Evolutionary conservation across 129 eudicot species (phyloP).

Genomic region (Chrysanthemum makinoi): DNA sequence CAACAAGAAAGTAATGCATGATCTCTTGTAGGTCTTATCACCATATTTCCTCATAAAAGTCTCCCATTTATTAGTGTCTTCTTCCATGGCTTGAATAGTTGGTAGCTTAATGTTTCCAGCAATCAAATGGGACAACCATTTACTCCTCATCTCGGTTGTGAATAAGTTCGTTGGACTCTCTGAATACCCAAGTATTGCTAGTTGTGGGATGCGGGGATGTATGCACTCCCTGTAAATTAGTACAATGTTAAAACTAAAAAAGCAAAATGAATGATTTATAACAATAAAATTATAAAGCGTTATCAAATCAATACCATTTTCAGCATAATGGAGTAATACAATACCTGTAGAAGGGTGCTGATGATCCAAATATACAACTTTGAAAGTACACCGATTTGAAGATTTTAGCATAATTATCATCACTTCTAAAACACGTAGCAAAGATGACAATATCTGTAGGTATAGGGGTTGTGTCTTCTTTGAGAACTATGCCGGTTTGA

Average conservation of each 20-base stretch:
- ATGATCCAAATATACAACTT: slow-evolving; percentile 35
- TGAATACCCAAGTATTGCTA: slow-evolving; percentile 57
- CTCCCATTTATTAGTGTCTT: slow-evolving; percentile 41
- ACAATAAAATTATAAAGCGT: no score
- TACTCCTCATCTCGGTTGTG: slow-evolving; percentile 41
- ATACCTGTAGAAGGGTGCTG: slow-evolving; percentile 59
- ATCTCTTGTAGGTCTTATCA: slow-evolving; percentile 32
- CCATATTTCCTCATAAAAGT: slow-evolving; percentile 26
- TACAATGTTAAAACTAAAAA: background rate
- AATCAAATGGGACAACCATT: slow-evolving; percentile 51
- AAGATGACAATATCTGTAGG: slow-evolving; percentile 46
- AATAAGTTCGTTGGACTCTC: slow-evolving; percentile 41
- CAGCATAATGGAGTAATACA: background rate
- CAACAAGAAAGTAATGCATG: slow-evolving; percentile 34
- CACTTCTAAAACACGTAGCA: slow-evolving; percentile 48
- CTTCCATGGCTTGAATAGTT: slow-evolving; percentile 46
- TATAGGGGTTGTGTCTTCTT: slow-evolving; percentile 14
- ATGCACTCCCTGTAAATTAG: slow-evolving; percentile 43
- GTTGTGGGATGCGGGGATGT: slow-evolving; percentile 57
- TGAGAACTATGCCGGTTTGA: slow-evolving; percentile 29
- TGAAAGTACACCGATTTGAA: slow-evolving; percentile 35
- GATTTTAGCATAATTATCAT: slow-evolving; percentile 31
- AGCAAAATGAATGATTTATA: no score
- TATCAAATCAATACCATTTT: background rate
- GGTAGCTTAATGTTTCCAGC: slow-evolving; percentile 47